These are phyloP conservation scores for Parasitella parasitica DNA, from an alignment of 371 early-diverging fungal genomes.

Conservation along the genomic window DNA sequence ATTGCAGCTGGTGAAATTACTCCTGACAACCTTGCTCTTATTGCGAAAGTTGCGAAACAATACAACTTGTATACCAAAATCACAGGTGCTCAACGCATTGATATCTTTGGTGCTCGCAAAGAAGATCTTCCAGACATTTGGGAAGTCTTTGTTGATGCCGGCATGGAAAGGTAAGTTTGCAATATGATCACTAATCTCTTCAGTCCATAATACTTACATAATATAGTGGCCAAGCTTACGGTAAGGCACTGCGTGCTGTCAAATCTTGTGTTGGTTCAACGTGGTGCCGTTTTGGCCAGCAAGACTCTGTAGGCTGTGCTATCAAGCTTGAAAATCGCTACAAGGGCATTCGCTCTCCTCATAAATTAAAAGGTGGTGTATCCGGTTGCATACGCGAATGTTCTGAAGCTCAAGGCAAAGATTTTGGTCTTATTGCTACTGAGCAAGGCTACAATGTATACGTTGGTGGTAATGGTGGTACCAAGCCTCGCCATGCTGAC, in stretches of 20 bases:
- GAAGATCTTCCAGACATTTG: slow-evolving; percentile 67
- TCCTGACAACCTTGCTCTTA: slow-evolving; percentile 60
- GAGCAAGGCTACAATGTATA: slow-evolving; percentile 73
- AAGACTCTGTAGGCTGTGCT: slow-evolving; percentile 71
- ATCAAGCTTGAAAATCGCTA: slow-evolving; percentile 65
- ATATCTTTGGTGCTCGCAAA: slow-evolving; percentile 64
- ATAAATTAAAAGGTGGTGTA: slow-evolving; percentile 65
- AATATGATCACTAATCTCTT: slow-evolving; percentile 20
- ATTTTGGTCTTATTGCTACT: slow-evolving; percentile 66
- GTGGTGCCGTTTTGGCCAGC: slow-evolving; percentile 71
- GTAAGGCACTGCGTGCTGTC: slow-evolving; percentile 71
- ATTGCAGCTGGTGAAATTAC: slow-evolving; percentile 70
- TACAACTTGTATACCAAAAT: slow-evolving; percentile 67
- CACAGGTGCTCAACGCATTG: slow-evolving; percentile 68
- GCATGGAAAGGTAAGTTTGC: slow-evolving; percentile 57
- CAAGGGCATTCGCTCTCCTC: slow-evolving; percentile 68
- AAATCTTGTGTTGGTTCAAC: slow-evolving; percentile 70
- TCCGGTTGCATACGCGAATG: slow-evolving; percentile 70
- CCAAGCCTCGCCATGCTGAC: slow-evolving; percentile 67
- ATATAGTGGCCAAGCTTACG: slow-evolving; percentile 68
- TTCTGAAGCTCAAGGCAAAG: slow-evolving; percentile 67
- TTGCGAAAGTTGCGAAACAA: slow-evolving; percentile 62
- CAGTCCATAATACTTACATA: slow-evolving; percentile 9
- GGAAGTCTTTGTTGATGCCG: slow-evolving; percentile 62
- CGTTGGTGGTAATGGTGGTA: slow-evolving; percentile 71